phyloP scores from a whole-genome alignment of 495 filamentous ascomycete genomes.

The Aeminium ludgeri region DNA sequence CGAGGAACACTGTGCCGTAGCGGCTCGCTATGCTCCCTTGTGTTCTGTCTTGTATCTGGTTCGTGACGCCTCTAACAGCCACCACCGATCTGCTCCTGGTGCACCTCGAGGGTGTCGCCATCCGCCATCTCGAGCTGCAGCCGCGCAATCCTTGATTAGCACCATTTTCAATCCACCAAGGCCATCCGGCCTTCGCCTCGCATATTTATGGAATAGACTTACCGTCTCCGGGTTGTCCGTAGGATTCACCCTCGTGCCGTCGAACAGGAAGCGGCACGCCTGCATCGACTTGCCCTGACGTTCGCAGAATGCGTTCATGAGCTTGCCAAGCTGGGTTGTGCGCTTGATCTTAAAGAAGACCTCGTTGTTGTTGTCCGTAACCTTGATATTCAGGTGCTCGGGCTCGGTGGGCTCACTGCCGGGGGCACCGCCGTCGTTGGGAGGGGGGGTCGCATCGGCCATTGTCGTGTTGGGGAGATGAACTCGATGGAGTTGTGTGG shows the following conservation, averaged over 20 bases:
- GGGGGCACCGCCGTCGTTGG: conserved; percentile 8
- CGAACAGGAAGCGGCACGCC: conserved; percentile 91
- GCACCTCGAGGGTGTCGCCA: conserved; percentile 91
- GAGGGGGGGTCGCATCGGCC: conserved; percentile 34
- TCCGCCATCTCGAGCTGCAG: conserved; percentile 87
- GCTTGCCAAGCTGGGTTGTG: conserved; percentile 83
- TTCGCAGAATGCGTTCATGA: conserved; percentile 98
- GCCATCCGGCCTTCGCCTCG: too few relatives aligned
- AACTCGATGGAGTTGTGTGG: background rate
- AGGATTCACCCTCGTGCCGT: conserved; percentile 76
- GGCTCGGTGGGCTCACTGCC: conserved; percentile 29
- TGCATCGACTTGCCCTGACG: conserved; percentile 71
- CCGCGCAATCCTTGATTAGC: conserved; percentile 1
- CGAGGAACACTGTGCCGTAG: too few relatives aligned
- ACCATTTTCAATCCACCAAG: background rate
- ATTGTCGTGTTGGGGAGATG: conserved; percentile 18
- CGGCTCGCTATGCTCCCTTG: background rate
- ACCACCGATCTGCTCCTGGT: conserved; percentile 90
- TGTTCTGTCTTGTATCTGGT: background rate
- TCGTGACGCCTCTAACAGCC: conserved; percentile 5
- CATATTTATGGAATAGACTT: conserved; percentile 33
- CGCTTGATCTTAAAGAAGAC: conserved; percentile 99
- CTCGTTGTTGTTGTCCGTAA: conserved; percentile 99
- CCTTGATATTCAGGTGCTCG: conserved; percentile 98
- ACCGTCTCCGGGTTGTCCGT: conserved; percentile 85